These are phyloP conservation scores for Phlebiopsis flavidoalba DNA, from an alignment of 768 basidiomycete genomes.

Conservation along the genomic window DNA sequence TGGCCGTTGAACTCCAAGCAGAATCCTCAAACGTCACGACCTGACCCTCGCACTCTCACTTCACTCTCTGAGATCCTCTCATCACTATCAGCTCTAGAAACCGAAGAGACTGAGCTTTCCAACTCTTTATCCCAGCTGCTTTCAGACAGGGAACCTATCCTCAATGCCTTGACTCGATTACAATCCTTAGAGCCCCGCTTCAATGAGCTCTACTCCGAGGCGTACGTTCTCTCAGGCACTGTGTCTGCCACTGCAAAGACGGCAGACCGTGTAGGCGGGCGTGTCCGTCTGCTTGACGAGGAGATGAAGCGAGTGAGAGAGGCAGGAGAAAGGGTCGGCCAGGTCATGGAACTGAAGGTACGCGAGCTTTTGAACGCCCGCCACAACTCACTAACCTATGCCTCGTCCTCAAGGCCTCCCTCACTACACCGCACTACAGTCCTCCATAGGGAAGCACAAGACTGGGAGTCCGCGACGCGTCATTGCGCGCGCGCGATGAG, in stretches of 20 bases:
- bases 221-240: constrained; percentile 45
- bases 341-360: constrained; percentile 95
- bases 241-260: constrained; percentile 74
- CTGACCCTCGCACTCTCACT: constrained; percentile 37
- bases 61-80: constrained; percentile 66
- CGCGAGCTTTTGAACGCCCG: constrained; percentile 10
- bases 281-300: constrained; percentile 83
- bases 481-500: constrained; percentile 91
- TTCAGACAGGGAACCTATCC: constrained; percentile 60
- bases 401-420: constrained; percentile 48
- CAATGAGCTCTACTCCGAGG: constrained; percentile 56
- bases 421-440: constrained; percentile 47
- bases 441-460: constrained; percentile 70
- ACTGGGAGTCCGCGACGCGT: constrained; percentile 94
- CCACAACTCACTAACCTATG: not conserved
- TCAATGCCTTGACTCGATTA: constrained; percentile 55
- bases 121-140: constrained; percentile 67
- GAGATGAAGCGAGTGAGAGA: constrained; percentile 89
- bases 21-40: constrained; percentile 6
- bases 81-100: constrained; percentile 69
- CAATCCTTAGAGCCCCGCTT: constrained; percentile 56
- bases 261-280: constrained; percentile 86
- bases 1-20: constrained; percentile 2
- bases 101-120: constrained; percentile 74
- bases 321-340: constrained; percentile 86